These are phyloP conservation scores for Eucalyptus dawsonii DNA, from an alignment of 345 rosid genomes.

Conservation along the genomic window DNA sequence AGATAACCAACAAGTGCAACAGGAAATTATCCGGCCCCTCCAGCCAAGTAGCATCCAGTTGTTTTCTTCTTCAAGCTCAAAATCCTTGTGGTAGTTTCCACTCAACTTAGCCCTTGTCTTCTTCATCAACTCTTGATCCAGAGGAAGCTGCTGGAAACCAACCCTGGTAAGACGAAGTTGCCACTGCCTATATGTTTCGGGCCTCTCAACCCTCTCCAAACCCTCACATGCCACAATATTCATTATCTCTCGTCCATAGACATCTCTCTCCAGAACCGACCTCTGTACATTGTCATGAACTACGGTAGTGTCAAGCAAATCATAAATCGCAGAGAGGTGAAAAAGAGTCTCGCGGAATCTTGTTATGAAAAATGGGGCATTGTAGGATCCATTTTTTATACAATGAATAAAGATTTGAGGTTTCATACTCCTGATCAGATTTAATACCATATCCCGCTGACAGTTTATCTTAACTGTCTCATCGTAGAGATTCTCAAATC, in stretches of 20 bases:
- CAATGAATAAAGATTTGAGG: conserved; percentile 49
- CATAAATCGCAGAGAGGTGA: conserved; percentile 57
- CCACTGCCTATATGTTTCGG: conserved; percentile 48
- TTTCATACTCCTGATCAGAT: conserved; percentile 49
- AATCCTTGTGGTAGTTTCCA: conserved; percentile 23
- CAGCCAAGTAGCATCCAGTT: conserved; percentile 48
- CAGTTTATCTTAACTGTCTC: conserved; percentile 50
- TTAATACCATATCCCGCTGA: conserved; percentile 45
- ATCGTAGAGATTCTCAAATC: conserved; percentile 45
- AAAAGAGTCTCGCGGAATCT: conserved; percentile 76
- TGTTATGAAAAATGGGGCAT: conserved; percentile 63
- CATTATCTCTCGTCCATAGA: conserved; percentile 17
- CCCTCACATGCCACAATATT: conserved; percentile 41
- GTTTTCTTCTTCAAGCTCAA: conserved; percentile 20
- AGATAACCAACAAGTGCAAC: conserved; percentile 34
- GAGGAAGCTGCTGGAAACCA: conserved; percentile 34
- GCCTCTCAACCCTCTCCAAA: conserved; percentile 30
- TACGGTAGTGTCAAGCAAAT: conserved; percentile 19
- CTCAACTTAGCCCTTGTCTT: conserved; percentile 3
- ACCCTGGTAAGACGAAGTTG: conserved; percentile 23
- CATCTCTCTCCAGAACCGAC: conserved; percentile 32
- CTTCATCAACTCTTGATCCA: conserved; percentile 9
- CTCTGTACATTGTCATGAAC: conserved; percentile 26
- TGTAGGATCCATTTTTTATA: conserved; percentile 45
- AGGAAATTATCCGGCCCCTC: conserved; percentile 38